Evolutionary conservation across 2,329 filamentous ascomycete genomes (phyloP).

Genomic region (Samsoniella hepiali): DNA sequence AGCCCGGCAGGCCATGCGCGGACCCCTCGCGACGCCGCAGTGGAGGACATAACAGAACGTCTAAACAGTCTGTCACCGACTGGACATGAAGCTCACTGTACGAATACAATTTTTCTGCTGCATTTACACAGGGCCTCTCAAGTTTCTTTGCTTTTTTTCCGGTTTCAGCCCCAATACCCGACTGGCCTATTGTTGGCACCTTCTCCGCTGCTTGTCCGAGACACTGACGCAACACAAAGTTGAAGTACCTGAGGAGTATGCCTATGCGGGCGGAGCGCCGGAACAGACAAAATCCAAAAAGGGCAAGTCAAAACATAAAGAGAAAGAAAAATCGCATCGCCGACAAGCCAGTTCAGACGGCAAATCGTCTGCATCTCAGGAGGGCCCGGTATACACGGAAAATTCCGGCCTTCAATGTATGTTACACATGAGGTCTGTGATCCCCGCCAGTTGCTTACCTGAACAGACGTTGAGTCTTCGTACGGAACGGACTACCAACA

Average conservation of each 20-base stretch:
- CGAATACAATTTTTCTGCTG: constrained; percentile 13
- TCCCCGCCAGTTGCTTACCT: neutral
- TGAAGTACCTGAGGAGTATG: constrained; percentile 23
- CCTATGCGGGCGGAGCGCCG: constrained; percentile 21
- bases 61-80: constrained; percentile 23
- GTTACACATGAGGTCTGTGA: neutral
- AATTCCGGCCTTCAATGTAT: neutral
- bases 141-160: neutral
- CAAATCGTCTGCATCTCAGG: constrained; percentile 6
- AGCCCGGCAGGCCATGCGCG: constrained; percentile 20
- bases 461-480: neutral
- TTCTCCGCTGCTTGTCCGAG: neutral
- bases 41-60: constrained; percentile 26
- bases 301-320: constrained; percentile 11
- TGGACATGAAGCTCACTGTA: constrained; percentile 25
- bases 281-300: constrained; percentile 4
- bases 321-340: constrained; percentile 15
- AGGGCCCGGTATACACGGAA: neutral
- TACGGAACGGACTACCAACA: neutral
- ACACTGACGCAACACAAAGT: constrained; percentile 1
- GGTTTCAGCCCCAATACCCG: neutral
- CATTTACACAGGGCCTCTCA: neutral
- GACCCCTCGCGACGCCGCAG: constrained; percentile 26
- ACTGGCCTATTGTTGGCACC: neutral
- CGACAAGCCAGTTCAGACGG: constrained; percentile 11